Conservation (phyloP, 148 eudicot genomes). For the Camellia lanceoleosa region DNA sequence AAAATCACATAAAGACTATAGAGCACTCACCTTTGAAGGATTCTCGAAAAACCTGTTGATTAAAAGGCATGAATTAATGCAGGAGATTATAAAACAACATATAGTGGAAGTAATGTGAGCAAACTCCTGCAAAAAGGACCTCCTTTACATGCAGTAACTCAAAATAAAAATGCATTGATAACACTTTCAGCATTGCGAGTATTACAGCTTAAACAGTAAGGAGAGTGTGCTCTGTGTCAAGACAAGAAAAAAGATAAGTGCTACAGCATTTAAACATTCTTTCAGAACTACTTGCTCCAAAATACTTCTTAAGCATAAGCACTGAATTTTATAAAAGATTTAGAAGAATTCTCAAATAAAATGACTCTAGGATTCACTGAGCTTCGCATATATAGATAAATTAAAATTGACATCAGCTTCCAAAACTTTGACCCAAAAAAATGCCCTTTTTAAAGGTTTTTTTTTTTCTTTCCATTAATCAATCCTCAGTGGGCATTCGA, state of each 20-base stretch:
- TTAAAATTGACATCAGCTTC: neutral
- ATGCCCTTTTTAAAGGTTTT: neutral
- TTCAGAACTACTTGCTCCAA: neutral
- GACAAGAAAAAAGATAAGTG: neutral
- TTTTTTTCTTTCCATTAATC: neutral
- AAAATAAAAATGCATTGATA: neutral
- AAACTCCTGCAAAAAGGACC: neutral
- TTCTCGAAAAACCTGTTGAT: constrained; percentile 72
- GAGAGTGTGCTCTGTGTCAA: neutral
- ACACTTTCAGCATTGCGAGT: neutral
- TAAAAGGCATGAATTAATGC: constrained; percentile 18
- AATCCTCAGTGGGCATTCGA: neutral
- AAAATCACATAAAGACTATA: constrained; percentile 3
- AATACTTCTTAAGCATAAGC: neutral
- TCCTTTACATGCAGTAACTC: neutral
- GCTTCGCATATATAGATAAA: neutral
- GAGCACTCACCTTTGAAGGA: constrained; percentile 62
- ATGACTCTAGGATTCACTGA: neutral
- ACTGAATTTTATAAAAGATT: no score
- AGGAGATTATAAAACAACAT: neutral
- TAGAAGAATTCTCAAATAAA: no score
- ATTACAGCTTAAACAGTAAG: neutral
- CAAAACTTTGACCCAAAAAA: neutral
- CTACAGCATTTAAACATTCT: neutral
- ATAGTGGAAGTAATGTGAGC: neutral